phyloP scores from a whole-genome alignment of 345 rosid genomes.

The Brassica juncea region DNA sequence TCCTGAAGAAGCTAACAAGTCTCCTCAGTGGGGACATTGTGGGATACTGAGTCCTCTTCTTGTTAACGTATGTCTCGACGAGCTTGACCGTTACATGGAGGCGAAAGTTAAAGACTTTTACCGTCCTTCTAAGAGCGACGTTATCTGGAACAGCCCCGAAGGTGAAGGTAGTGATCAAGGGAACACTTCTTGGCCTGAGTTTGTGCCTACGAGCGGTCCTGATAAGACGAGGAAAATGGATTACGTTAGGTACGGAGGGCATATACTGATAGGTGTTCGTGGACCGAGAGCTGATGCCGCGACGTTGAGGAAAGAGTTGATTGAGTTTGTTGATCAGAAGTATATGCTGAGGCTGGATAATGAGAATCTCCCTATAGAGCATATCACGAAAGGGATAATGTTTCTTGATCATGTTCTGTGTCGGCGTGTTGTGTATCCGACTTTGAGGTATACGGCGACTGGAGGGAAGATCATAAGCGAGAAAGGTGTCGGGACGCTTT shows the following conservation, averaged over 20 bases:
- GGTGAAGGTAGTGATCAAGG: conserved; percentile 83
- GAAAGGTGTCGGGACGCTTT: conserved; percentile 95
- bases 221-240: conserved; percentile 95
- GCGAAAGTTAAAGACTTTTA: conserved; percentile 83
- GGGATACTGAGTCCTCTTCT: conserved; percentile 93
- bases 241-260: conserved; percentile 85
- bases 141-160: conserved; percentile 89
- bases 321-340: conserved; percentile 91
- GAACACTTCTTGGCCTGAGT: conserved; percentile 97
- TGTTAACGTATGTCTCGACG: conserved; percentile 87
- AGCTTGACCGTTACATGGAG: conserved; percentile 89
- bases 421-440: conserved; percentile 95
- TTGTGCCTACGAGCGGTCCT: conserved; percentile 98
- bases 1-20: conserved; percentile 92
- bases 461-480: conserved; percentile 99
- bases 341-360: conserved; percentile 88
- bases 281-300: conserved; percentile 98
- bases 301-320: conserved; percentile 82
- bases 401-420: conserved; percentile 98
- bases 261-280: conserved; percentile 83
- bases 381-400: conserved; percentile 96
- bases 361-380: conserved; percentile 87
- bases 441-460: conserved; percentile 85
- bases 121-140: conserved; percentile 86
- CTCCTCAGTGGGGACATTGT: conserved; percentile 94